Evolutionary conservation across 805 yeast species (phyloP).

Genomic region (Suhomyces prunicola): DNA sequence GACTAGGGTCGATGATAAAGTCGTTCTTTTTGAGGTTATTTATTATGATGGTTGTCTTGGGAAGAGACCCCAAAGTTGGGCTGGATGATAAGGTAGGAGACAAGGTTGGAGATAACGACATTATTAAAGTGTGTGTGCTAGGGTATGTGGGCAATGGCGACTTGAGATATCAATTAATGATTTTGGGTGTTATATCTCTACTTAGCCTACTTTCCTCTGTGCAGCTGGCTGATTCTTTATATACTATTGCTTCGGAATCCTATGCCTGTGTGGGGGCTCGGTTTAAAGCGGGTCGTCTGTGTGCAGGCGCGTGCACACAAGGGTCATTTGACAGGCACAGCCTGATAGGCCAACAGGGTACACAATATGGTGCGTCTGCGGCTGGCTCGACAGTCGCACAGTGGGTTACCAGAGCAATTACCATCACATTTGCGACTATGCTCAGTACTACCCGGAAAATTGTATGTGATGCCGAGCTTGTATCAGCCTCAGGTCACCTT

Average conservation of each 20-base stretch:
- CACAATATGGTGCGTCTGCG: neutral
- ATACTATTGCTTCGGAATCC: neutral
- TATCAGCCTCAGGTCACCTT: neutral
- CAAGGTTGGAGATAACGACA: neutral
- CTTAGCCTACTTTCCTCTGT: neutral
- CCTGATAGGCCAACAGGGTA: neutral
- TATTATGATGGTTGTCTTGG: conserved; percentile 33
- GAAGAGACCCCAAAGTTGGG: neutral
- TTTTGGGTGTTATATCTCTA: no score
- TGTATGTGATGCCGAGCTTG: neutral
- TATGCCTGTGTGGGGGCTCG: neutral
- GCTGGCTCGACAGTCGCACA: neutral
- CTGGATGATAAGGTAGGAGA: neutral
- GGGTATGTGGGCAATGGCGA: neutral
- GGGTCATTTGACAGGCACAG: neutral
- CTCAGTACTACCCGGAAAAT: neutral
- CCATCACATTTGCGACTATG: neutral
- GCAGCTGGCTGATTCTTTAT: neutral
- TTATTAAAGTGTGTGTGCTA: neutral
- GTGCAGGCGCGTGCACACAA: neutral
- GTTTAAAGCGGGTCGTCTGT: neutral
- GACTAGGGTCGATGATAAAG: conserved; percentile 19
- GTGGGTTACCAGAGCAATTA: neutral
- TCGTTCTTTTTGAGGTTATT: conserved; percentile 30
- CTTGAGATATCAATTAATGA: neutral